These are phyloP conservation scores for Debaryomycetaceae sp. DNA, from an alignment of 1,139 yeast species.

Conservation along the genomic window DNA sequence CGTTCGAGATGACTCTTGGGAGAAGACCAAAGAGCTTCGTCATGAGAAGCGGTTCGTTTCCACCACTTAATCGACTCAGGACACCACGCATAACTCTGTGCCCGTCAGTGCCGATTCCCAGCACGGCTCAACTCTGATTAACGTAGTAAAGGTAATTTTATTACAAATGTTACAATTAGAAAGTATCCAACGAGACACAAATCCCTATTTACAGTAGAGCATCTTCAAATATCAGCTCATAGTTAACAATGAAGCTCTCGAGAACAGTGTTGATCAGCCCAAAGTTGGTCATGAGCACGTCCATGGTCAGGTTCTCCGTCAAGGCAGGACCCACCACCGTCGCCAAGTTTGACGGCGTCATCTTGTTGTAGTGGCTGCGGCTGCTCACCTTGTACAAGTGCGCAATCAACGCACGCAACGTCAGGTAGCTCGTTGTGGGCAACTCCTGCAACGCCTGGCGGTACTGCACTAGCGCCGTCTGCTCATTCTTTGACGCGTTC, in stretches of 20 bases:
- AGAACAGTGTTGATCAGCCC: constrained; percentile 46
- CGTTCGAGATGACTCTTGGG: too few relatives aligned
- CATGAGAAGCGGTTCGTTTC: too few relatives aligned
- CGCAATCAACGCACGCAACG: constrained; percentile 53
- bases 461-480: constrained; percentile 24
- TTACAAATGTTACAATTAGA: too few relatives aligned
- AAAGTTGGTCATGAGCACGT: constrained; percentile 37
- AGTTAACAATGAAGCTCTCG: constrained; percentile 38
- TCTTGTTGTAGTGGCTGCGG: constrained; percentile 54
- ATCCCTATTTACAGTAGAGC: too few relatives aligned
- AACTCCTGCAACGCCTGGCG: constrained; percentile 34
- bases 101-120: too few relatives aligned
- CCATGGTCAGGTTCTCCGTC: constrained; percentile 46
- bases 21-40: too few relatives aligned
- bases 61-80: too few relatives aligned
- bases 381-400: constrained; percentile 59
- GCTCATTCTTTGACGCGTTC: constrained; percentile 6
- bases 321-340: constrained; percentile 62
- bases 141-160: too few relatives aligned
- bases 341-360: constrained; percentile 74
- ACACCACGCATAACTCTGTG: too few relatives aligned
- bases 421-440: constrained; percentile 57
- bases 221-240: constrained; percentile 25
- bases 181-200: too few relatives aligned
- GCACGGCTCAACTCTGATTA: too few relatives aligned